Conservation (phyloP, 257 asterid genomes). For the Osmanthus fragrans region DNA sequence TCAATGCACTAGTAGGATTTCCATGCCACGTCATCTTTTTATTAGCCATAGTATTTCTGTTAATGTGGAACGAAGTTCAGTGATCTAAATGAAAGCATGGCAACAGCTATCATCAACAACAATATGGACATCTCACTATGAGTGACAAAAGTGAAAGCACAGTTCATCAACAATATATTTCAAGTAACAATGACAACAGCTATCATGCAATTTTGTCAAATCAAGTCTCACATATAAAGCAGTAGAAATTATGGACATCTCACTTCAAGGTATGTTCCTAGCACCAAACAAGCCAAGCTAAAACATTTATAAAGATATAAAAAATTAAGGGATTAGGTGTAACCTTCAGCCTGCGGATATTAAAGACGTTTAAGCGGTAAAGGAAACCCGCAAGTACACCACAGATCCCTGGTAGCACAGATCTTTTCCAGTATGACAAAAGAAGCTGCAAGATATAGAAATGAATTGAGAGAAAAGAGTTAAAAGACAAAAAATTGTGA, state of each 20-base stretch:
- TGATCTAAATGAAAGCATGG: background rate
- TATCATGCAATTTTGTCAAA: background rate
- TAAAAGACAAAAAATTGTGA: background rate
- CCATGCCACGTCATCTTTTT: background rate
- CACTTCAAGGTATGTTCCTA: background rate
- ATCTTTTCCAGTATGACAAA: conserved; percentile 94
- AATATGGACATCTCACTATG: too few relatives aligned
- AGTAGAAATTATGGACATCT: background rate
- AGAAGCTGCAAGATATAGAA: conserved; percentile 62
- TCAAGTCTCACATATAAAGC: conserved; percentile 2
- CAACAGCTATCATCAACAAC: too few relatives aligned
- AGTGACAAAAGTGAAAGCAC: too few relatives aligned
- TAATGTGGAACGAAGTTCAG: background rate
- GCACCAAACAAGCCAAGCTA: background rate
- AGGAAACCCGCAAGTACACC: conserved; percentile 91
- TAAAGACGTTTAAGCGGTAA: conserved; percentile 70
- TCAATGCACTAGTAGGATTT: background rate
- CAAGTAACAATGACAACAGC: background rate
- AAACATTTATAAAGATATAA: background rate
- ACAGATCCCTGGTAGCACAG: conserved; percentile 90
- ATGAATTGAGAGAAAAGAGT: background rate
- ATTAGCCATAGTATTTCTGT: background rate
- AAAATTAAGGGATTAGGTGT: conserved; percentile 12
- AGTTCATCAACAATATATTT: background rate
- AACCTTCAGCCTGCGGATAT: conserved; percentile 84